Base-by-base conservation (phyloP, 192 early-diverging fungal species). In the Backusella tuberculispora region DNA sequence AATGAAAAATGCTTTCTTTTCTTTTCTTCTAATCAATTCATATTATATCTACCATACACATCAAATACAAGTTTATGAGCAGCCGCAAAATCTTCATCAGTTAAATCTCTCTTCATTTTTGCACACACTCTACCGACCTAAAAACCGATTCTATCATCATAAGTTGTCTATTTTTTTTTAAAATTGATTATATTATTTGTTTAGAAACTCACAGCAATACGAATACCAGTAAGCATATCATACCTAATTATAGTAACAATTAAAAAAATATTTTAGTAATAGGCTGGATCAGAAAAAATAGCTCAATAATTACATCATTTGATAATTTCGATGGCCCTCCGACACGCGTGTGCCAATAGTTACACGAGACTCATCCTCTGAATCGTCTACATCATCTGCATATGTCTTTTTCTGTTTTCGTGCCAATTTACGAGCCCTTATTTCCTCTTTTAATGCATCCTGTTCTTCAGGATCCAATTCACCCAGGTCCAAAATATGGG, bases 61-160 rank as follows among this genome's bases (percentile, higher is more conserved):
- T 99, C 98, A 85, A 99, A 99, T n/a, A 96, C 93, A 65, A 98
- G 83, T 83, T 99, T 99, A 86, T 99, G 95, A 13, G 91, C 90
- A 19, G 95, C 93, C 1, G 71, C 83, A 79, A 95, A 99, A 85
- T 99, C 98, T 48, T 88, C 92, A 42, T 85, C 80, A 3, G 84
- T 81, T 66, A 99, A 81, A 0, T 87, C 83, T n/a, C 95, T 90
- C 37, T 87, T 78, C 19, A 90, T 91, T 79, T 98, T 98, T 44
- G 95, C 94, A 78, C 89, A 90, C 75, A 93, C 95, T 45, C 98
- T 89, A 24, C 93, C 93, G 15, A 95, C 93, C 70, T 72, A 72
- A 40, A 37, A 64, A 37, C 46, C 9, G 29, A 63, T 63, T 24
- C 21, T 63, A 65, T 34, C 37, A 34, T 34, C 63, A 65, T 65